phyloP scores from a whole-genome alignment of 2,329 filamentous ascomycete genomes.

The Nigrospora oryzae region DNA sequence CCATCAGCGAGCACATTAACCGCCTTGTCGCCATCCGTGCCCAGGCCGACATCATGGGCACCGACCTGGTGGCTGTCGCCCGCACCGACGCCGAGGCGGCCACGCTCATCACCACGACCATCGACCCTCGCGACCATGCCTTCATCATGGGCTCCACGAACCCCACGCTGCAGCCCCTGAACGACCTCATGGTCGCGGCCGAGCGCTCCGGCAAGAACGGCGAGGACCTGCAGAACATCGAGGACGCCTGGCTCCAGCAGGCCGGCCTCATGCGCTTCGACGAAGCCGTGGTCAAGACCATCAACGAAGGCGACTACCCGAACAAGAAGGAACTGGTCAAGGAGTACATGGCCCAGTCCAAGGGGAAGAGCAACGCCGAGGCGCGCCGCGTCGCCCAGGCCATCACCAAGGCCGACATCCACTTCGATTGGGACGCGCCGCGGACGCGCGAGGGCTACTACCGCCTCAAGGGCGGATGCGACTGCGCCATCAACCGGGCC shows the following conservation, averaged over 20 bases:
- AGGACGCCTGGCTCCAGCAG: conserved; percentile 77
- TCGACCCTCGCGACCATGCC: conserved; percentile 88
- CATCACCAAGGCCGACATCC: conserved; percentile 71
- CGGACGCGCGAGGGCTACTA: conserved; percentile 94
- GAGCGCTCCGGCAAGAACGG: conserved; percentile 77
- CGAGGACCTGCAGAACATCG: conserved; percentile 75
- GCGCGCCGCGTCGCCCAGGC: conserved; percentile 70
- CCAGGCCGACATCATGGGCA: conserved; percentile 97
- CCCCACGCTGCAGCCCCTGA: conserved; percentile 71
- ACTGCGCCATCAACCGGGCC: conserved; percentile 84
- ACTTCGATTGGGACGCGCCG: conserved; percentile 93
- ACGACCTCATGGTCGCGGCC: conserved; percentile 83
- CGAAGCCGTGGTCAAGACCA: conserved; percentile 78
- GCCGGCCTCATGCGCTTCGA: conserved; percentile 82
- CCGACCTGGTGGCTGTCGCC: conserved; percentile 82
- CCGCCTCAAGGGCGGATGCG: conserved; percentile 81
- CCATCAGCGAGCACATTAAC: conserved; percentile 97
- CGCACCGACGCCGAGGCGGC: conserved; percentile 96
- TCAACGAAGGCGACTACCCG: conserved; percentile 57
- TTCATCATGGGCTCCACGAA: conserved; percentile 92
- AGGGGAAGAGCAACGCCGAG: conserved; percentile 82
- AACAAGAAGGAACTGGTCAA: conserved; percentile 62
- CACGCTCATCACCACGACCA: conserved; percentile 92
- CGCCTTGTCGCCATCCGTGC: conserved; percentile 92
- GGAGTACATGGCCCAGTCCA: conserved; percentile 57